These are phyloP conservation scores for Bolboschoenus planiculmis DNA, from an alignment of 176 grass and related monocot genomes.

Conservation along the genomic window DNA sequence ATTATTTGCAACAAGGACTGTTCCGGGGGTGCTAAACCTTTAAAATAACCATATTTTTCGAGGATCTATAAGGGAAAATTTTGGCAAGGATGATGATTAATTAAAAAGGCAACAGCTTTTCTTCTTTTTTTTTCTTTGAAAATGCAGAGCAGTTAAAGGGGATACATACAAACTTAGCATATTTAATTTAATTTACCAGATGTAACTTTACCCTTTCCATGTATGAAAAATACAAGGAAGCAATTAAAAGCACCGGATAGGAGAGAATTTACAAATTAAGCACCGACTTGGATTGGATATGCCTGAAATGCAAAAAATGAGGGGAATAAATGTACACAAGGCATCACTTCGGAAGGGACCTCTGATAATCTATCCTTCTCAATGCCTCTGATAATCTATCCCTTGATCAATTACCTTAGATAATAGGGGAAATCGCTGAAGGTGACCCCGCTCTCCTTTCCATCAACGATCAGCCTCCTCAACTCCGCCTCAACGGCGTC, in stretches of 20 bases:
- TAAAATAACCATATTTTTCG: background rate
- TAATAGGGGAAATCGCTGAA: constrained; percentile 85
- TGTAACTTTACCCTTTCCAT: background rate
- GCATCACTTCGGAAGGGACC: background rate
- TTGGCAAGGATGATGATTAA: background rate
- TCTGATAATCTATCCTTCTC: too few relatives aligned
- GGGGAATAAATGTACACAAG: background rate
- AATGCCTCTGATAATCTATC: too few relatives aligned
- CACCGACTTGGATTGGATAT: background rate
- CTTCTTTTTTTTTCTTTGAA: background rate
- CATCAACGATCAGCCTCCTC: constrained; percentile 55
- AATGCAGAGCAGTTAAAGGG: background rate
- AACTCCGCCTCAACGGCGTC: constrained; percentile 73
- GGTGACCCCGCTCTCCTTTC: constrained; percentile 50
- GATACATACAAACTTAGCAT: background rate
- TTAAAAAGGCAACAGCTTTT: background rate
- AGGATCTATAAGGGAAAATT: background rate
- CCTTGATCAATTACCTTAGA: constrained; percentile 41
- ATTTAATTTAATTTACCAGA: too few relatives aligned
- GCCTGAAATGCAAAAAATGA: background rate
- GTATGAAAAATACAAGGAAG: background rate
- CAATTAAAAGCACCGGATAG: background rate
- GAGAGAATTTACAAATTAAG: background rate
- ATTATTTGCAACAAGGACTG: too few relatives aligned
- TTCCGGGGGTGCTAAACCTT: background rate